Conservation (phyloP, 2,329 filamentous ascomycete species). For the Cladophialophora yegresii region DNA sequence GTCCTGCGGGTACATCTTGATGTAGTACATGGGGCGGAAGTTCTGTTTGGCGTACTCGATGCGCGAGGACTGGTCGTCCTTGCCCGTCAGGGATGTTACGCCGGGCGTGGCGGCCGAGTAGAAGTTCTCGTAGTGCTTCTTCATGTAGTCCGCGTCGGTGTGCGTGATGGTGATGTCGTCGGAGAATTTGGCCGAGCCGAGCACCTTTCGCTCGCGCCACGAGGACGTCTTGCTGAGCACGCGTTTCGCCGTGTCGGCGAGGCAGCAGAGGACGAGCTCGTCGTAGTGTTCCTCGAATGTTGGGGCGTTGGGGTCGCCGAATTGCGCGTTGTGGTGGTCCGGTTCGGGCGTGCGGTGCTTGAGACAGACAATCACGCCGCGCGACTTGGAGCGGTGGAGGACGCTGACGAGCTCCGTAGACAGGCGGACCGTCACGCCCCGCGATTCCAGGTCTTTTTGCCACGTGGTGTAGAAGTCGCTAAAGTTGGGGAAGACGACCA, state of each 20-base stretch:
- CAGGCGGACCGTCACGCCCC: conserved; percentile 59
- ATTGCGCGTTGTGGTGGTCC: conserved; percentile 33
- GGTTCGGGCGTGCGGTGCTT: conserved; percentile 32
- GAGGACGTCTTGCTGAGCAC: conserved; percentile 56
- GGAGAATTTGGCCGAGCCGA: conserved; percentile 68
- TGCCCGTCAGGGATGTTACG: conserved; percentile 23
- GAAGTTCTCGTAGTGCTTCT: conserved; percentile 42
- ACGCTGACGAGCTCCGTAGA: conserved; percentile 57
- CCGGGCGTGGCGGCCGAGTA: conserved; percentile 39
- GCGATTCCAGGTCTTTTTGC: conserved; percentile 54
- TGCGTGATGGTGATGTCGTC: conserved; percentile 66
- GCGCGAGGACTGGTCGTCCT: conserved; percentile 29
- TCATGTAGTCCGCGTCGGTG: conserved; percentile 60
- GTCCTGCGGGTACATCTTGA: conserved; percentile 58
- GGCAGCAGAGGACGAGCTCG: conserved; percentile 60
- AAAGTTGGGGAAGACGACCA: conserved; percentile 64
- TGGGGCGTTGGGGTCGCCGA: conserved; percentile 26
- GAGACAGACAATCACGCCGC: conserved; percentile 52
- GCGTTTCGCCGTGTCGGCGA: conserved; percentile 57
- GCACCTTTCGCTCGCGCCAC: conserved; percentile 65
- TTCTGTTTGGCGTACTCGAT: conserved; percentile 41
- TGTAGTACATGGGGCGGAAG: conserved; percentile 64
- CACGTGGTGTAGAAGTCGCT: conserved; percentile 60
- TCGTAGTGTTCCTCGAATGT: conserved; percentile 57
- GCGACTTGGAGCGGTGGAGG: conserved; percentile 51